Evolutionary conservation across 192 early-diverging fungal species (phyloP).

Genomic region (Coemansia sp.): DNA sequence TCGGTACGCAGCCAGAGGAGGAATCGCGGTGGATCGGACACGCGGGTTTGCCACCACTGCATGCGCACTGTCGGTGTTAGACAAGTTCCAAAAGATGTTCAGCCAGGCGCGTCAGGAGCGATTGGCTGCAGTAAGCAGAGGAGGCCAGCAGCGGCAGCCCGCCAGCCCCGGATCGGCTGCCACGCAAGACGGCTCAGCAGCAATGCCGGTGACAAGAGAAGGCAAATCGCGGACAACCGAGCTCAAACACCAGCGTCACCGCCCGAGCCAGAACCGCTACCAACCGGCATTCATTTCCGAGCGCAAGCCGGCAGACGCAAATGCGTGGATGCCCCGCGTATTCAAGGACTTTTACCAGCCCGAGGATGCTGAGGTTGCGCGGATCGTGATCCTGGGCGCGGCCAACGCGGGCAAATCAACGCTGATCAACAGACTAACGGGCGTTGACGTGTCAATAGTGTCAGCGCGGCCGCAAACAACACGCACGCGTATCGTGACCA

Average conservation of each 20-base stretch:
- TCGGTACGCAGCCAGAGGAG: no score
- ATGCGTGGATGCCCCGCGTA: slow-evolving; percentile 36
- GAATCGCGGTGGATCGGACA: not conserved
- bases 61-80: slow-evolving; percentile 4
- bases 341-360: slow-evolving; percentile 60
- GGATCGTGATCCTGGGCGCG: slow-evolving; percentile 66
- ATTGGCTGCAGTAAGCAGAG: not conserved
- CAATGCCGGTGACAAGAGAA: no score
- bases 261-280: not conserved
- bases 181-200: no score
- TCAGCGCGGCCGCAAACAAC: slow-evolving; percentile 74
- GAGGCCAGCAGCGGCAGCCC: not conserved
- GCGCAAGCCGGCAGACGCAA: slow-evolving; percentile 13
- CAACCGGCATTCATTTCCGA: not conserved
- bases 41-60: slow-evolving; percentile 9
- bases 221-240: no score
- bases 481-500: slow-evolving; percentile 62
- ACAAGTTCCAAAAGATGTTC: slow-evolving; percentile 25
- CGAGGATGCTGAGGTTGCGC: slow-evolving; percentile 58
- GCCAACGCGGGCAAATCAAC: slow-evolving; percentile 80
- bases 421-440: slow-evolving; percentile 68
- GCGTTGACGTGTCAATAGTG: slow-evolving; percentile 62
- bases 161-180: not conserved
- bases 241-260: not conserved
- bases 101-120: slow-evolving; percentile 24